Evolutionary conservation across 2,329 filamentous ascomycete genomes (phyloP).

Genomic region (Pyrenochaeta sp.): DNA sequence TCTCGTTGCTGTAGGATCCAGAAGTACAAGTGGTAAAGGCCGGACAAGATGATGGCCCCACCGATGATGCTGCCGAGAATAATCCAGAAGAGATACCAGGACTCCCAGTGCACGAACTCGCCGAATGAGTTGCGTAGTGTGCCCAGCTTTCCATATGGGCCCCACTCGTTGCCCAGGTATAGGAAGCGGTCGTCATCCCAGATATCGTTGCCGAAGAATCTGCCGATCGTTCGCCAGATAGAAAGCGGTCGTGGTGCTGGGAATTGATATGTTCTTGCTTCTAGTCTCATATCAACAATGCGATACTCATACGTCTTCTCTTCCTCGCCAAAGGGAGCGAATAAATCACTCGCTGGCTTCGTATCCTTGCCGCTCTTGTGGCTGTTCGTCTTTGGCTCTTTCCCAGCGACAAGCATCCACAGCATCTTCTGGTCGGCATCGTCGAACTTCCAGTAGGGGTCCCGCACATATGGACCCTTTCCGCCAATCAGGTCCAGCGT

Average conservation of each 20-base stretch:
- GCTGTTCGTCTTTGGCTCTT: constrained; percentile 13
- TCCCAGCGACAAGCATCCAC: constrained; percentile 35
- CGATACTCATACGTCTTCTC: constrained; percentile 32
- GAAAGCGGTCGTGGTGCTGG: constrained; percentile 9
- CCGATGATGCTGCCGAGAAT: constrained; percentile 26
- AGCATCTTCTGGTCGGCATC: constrained; percentile 35
- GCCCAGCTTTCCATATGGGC: constrained; percentile 40
- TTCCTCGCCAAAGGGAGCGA: constrained; percentile 19
- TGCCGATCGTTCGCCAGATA: constrained; percentile 26
- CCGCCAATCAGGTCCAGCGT: constrained; percentile 41
- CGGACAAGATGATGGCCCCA: constrained; percentile 25
- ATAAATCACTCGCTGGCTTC: constrained; percentile 26
- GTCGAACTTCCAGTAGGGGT: constrained; percentile 29
- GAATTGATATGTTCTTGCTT: constrained; percentile 32
- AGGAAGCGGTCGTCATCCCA: constrained; percentile 35
- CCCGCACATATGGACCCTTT: constrained; percentile 8
- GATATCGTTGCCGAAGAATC: constrained; percentile 42
- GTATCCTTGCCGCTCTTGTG: constrained; percentile 9
- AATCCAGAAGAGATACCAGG: constrained; percentile 32
- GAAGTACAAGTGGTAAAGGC: constrained; percentile 27
- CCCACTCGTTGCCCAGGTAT: constrained; percentile 40
- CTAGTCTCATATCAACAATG: constrained; percentile 35
- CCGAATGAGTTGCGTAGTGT: constrained; percentile 37
- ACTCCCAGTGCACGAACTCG: constrained; percentile 34
- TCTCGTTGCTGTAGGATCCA: constrained; percentile 34